These are phyloP conservation scores for Chrysoporthe puriensis DNA, from an alignment of 2,329 filamentous ascomycete genomes.

Conservation along the genomic window DNA sequence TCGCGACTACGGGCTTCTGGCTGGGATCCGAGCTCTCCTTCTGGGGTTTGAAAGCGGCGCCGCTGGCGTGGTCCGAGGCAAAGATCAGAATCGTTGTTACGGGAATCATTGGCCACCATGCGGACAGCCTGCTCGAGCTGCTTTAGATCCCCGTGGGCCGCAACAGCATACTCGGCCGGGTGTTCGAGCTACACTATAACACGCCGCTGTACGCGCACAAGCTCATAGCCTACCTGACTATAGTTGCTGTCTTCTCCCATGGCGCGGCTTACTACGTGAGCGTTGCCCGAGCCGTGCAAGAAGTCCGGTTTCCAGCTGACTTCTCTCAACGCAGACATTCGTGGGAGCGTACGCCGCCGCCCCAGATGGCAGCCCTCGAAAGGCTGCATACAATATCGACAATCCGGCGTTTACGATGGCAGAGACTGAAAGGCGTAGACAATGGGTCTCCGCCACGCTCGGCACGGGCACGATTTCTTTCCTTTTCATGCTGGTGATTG, in stretches of 20 bases:
- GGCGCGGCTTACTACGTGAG: not conserved
- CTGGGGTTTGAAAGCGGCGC: too few relatives aligned
- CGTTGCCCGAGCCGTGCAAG: not conserved
- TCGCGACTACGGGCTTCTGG: too few relatives aligned
- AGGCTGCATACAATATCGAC: not conserved
- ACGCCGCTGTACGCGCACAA: too few relatives aligned
- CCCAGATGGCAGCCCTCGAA: not conserved
- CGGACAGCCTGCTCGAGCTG: too few relatives aligned
- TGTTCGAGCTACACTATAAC: too few relatives aligned
- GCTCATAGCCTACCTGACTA: not conserved
- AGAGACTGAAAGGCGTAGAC: not conserved
- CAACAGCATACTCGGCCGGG: too few relatives aligned
- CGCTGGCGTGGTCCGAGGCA: too few relatives aligned
- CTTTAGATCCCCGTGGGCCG: too few relatives aligned
- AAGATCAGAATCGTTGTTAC: too few relatives aligned
- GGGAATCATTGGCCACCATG: too few relatives aligned
- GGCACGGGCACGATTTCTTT: not conserved
- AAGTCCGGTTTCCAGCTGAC: too few relatives aligned
- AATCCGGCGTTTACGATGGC: not conserved
- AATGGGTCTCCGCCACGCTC: not conserved
- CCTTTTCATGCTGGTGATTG: not conserved
- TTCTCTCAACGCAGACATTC: constrained; percentile 14
- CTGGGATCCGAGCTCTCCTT: too few relatives aligned
- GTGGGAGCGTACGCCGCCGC: not conserved
- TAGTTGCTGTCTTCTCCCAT: not conserved